Conservation (phyloP, 768 basidiomycete genomes). For the Lyophyllum atratum region DNA sequence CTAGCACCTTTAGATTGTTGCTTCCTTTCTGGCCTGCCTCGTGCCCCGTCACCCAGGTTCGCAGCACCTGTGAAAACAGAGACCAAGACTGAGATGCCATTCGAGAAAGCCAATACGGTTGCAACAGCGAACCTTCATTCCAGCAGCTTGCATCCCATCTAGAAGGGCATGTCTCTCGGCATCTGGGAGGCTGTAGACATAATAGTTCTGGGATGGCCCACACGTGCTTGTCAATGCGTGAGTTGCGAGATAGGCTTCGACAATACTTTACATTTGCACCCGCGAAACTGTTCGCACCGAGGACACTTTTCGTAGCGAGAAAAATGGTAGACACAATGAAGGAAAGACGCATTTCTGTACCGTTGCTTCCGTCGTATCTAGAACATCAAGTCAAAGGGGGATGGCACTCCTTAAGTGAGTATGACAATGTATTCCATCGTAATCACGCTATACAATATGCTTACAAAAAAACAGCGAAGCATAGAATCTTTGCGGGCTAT, state of each 20-base stretch:
- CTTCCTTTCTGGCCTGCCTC: conserved; percentile 25
- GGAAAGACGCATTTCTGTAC: neutral
- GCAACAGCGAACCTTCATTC: conserved; percentile 20
- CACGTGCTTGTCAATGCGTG: neutral
- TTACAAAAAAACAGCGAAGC: too few species aligned
- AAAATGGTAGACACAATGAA: neutral
- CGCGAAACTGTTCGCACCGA: conserved; percentile 19
- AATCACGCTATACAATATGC: neutral
- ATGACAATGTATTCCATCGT: neutral
- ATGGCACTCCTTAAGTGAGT: neutral
- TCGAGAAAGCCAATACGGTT: neutral
- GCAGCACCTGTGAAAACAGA: conserved; percentile 17
- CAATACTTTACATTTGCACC: conserved; percentile 5
- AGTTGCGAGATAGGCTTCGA: too few species aligned
- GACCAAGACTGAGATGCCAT: neutral
- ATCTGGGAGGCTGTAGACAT: conserved; percentile 20
- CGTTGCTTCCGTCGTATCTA: too few species aligned
- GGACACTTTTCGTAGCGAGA: neutral
- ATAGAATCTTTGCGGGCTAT: too few species aligned
- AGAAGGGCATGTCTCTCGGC: conserved; percentile 21
- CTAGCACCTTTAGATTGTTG: conserved; percentile 27
- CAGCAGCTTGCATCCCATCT: conserved; percentile 26
- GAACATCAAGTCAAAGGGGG: neutral
- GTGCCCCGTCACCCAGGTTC: conserved; percentile 31
- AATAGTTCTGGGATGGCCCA: conserved; percentile 25